phyloP scores from a whole-genome alignment of 495 filamentous ascomycete species.

The Neurospora sp. region DNA sequence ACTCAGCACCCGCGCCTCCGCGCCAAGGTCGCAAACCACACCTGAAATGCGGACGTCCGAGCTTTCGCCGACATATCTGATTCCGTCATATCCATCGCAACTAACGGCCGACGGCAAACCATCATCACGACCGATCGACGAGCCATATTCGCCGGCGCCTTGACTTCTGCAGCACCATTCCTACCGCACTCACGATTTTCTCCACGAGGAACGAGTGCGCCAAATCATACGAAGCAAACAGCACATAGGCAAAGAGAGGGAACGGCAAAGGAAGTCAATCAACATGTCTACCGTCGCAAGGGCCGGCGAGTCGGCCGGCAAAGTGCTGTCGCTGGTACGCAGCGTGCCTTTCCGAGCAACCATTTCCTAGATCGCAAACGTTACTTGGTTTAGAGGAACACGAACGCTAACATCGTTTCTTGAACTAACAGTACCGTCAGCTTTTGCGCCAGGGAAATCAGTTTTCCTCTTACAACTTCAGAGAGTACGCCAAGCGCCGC shows the following conservation, averaged over 20 bases:
- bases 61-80: neutral
- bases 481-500: conserved; percentile 86
- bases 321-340: conserved; percentile 62
- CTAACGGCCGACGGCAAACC: neutral
- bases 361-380: neutral
- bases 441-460: conserved; percentile 76
- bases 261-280: neutral
- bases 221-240: neutral
- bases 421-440: conserved; percentile 64
- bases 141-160: neutral
- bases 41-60: neutral
- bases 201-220: neutral
- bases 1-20: neutral
- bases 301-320: conserved; percentile 54
- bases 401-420: neutral
- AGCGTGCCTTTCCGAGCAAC: neutral
- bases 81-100: neutral
- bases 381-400: neutral
- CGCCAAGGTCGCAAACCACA: neutral
- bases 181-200: neutral
- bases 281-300: conserved; percentile 38
- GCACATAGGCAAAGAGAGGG: neutral
- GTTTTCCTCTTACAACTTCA: conserved; percentile 92
- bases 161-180: neutral
- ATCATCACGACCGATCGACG: neutral